These are phyloP conservation scores for Thoreauomyces humboldtii DNA, from an alignment of 192 early-diverging fungal species.

Conservation along the genomic window DNA sequence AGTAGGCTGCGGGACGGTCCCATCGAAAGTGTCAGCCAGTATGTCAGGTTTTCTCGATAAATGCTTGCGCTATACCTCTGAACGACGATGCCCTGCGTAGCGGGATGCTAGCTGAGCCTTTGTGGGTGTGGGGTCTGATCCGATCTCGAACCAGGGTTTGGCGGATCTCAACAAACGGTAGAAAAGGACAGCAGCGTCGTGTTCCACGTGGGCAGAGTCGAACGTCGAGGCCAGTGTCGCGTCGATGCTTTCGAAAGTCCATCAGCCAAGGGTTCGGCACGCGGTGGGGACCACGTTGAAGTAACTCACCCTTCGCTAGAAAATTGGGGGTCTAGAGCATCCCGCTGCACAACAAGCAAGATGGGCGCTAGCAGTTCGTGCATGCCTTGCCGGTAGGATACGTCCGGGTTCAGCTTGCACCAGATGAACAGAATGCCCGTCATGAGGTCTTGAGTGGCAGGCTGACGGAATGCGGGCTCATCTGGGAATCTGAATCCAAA, in stretches of 20 bases:
- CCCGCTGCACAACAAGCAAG: slow-evolving; percentile 71
- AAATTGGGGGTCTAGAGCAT: slow-evolving; percentile 46
- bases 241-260: no score
- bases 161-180: slow-evolving; percentile 75
- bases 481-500: slow-evolving; percentile 76
- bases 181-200: slow-evolving; percentile 84
- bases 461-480: slow-evolving; percentile 69
- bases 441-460: slow-evolving; percentile 65
- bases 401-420: slow-evolving; percentile 79
- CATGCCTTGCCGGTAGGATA: slow-evolving; percentile 98
- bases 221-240: slow-evolving; percentile 46
- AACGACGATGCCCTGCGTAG: background rate
- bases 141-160: slow-evolving; percentile 85
- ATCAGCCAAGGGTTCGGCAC: no score
- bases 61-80: no score
- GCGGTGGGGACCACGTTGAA: no score
- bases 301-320: background rate
- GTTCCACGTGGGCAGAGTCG: slow-evolving; percentile 74
- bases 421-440: slow-evolving; percentile 86
- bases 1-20: background rate
- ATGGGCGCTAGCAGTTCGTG: slow-evolving; percentile 90
- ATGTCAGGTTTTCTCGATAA: no score
- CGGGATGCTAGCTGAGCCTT: background rate
- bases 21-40: no score
- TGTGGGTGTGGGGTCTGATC: slow-evolving; percentile 15